Evolutionary conservation across 129 eudicot genomes (phyloP).

Genomic region (Silybum marianum): DNA sequence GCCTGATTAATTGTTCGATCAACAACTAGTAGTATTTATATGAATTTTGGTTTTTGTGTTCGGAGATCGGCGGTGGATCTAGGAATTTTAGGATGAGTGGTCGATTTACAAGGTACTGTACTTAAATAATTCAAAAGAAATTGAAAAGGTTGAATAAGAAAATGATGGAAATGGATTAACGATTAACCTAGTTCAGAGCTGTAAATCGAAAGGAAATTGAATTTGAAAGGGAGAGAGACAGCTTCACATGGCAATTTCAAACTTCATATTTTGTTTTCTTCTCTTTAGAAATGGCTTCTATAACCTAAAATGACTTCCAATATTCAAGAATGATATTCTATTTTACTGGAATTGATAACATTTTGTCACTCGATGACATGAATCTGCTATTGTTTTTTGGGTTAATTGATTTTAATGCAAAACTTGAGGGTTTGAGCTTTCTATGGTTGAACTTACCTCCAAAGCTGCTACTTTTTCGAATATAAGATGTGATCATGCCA

Average conservation of each 20-base stretch:
- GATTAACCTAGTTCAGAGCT: neutral
- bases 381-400: neutral
- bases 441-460: neutral
- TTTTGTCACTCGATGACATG: neutral
- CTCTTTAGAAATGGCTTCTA: neutral
- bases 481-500: neutral
- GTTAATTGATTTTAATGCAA: neutral
- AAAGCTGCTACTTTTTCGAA: constrained; percentile 9
- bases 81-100: neutral
- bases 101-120: constrained; percentile 3
- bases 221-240: neutral
- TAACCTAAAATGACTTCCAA: neutral
- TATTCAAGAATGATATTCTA: neutral
- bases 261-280: neutral
- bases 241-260: constrained; percentile 13
- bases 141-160: neutral
- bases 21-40: neutral
- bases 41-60: constrained; percentile 1
- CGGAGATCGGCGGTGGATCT: constrained; percentile 33
- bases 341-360: neutral
- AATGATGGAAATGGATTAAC: neutral
- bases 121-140: neutral
- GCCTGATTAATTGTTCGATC: neutral
- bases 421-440: neutral
- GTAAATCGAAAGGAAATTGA: neutral